phyloP scores from a whole-genome alignment of 2,329 filamentous ascomycete genomes.

The Daldinia sp. region DNA sequence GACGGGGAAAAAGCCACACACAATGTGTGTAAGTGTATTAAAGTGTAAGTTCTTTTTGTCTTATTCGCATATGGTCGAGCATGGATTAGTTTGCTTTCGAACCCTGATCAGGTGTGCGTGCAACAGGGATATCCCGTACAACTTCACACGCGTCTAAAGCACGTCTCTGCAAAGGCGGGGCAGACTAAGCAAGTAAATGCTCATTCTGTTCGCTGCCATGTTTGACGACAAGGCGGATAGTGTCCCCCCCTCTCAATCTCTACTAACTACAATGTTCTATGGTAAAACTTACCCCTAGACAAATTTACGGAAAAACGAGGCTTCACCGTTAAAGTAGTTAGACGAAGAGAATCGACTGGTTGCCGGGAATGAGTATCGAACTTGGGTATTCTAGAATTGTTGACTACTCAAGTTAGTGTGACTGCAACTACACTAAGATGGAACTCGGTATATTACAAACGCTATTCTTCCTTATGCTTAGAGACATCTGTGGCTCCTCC shows the following conservation, averaged over 20 bases:
- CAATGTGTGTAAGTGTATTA: background rate
- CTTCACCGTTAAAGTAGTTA: slow-evolving; percentile 15
- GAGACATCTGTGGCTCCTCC: slow-evolving; percentile 13
- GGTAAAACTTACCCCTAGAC: slow-evolving; percentile 24
- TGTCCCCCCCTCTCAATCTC: slow-evolving; percentile 9
- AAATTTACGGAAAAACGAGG: slow-evolving; percentile 15
- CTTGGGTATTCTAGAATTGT: slow-evolving; percentile 10
- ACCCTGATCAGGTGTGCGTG: slow-evolving; percentile 31
- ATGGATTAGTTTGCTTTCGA: slow-evolving; percentile 31
- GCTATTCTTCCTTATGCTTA: background rate
- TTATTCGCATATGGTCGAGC: slow-evolving; percentile 10
- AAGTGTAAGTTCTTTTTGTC: background rate
- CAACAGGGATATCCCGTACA: slow-evolving; percentile 28
- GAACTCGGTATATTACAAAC: background rate
- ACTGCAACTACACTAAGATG: background rate
- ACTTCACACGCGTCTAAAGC: slow-evolving; percentile 25
- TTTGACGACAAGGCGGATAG: slow-evolving; percentile 29
- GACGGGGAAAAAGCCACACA: background rate
- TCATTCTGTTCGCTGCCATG: slow-evolving; percentile 7
- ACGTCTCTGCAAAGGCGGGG: slow-evolving; percentile 29
- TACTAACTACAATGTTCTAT: background rate
- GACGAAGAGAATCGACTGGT: slow-evolving; percentile 10
- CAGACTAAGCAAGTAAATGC: slow-evolving; percentile 7
- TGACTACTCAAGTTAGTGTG: background rate
- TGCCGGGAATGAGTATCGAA: slow-evolving; percentile 7